phyloP scores from a whole-genome alignment of 352 stramenopile species.

The Phytophthora pistaciae region DNA sequence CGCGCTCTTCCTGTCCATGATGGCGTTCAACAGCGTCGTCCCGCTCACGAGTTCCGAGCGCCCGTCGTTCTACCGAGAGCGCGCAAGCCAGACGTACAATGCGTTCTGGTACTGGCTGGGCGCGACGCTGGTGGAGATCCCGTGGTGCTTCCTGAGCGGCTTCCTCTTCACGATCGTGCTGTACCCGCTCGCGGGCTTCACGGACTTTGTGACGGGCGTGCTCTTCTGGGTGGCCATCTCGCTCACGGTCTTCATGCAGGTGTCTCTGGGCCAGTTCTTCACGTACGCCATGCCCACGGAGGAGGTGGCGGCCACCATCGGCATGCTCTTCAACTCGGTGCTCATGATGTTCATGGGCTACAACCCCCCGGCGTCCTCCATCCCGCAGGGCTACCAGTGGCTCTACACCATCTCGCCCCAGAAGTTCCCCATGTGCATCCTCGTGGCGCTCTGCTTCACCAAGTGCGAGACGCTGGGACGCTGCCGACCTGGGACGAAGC shows the following conservation, averaged over 20 bases:
- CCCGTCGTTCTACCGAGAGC: conserved; percentile 1
- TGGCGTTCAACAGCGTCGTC: conserved; percentile 7
- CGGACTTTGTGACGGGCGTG: neutral
- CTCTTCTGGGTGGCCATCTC: neutral
- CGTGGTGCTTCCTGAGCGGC: conserved; percentile 5
- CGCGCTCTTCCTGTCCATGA: conserved; percentile 2
- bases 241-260: neutral
- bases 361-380: neutral
- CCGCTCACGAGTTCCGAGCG: neutral
- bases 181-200: conserved; percentile 4
- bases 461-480: neutral
- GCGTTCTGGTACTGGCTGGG: conserved; percentile 5
- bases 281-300: neutral
- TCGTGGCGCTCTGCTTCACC: conserved; percentile 1
- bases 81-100: neutral
- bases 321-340: conserved; percentile 6
- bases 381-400: conserved; percentile 2
- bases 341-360: conserved; percentile 4
- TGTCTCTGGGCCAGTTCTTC: conserved; percentile 4
- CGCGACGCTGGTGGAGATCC: conserved; percentile 2
- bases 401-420: conserved; percentile 1
- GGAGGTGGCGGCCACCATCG: neutral
- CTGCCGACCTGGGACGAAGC: neutral
- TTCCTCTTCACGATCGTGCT: conserved; percentile 5
- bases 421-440: conserved; percentile 4